phyloP scores from a whole-genome alignment of 495 filamentous ascomycete genomes.

The Trichoderma virens region DNA sequence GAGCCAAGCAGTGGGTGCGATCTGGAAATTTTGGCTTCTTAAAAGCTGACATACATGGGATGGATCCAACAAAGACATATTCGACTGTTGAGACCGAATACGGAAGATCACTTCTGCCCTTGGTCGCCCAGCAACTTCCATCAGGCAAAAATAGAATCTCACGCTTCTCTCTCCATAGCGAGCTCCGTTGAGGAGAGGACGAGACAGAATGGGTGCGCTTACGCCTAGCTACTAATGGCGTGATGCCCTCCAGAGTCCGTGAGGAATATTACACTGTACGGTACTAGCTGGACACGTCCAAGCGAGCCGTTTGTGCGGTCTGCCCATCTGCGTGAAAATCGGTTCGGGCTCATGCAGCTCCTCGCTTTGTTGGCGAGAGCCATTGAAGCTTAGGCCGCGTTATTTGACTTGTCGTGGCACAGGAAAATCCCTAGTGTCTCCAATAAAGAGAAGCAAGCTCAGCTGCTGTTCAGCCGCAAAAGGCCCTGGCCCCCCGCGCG shows the following conservation, averaged over 20 bases:
- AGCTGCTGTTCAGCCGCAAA: slow-evolving; percentile 5
- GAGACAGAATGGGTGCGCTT: neutral
- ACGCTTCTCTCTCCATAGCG: neutral
- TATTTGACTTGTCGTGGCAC: neutral
- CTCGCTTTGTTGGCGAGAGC: neutral
- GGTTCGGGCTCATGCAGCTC: neutral
- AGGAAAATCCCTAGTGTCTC: neutral
- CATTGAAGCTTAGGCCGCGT: neutral
- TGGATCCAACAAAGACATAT: neutral
- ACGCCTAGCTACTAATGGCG: neutral
- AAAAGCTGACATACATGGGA: neutral
- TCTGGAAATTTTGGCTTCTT: neutral
- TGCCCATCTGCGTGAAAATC: neutral
- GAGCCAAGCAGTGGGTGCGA: neutral
- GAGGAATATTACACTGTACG: neutral
- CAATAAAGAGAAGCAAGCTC: neutral
- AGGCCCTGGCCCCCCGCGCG: neutral
- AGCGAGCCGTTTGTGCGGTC: neutral
- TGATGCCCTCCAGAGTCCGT: neutral
- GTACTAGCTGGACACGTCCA: neutral
- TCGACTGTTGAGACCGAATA: neutral
- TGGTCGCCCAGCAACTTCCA: neutral
- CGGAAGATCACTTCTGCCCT: neutral
- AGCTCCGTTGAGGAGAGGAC: neutral
- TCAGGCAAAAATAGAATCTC: slow-evolving; percentile 1